A percentile compares a stretch with the other conserved stretches of the same genome.
These are phyloP conservation scores for Schizosaccharomyces cryophilus DNA, from an alignment of 805 yeast genomes.

Conservation along the genomic window DNA sequence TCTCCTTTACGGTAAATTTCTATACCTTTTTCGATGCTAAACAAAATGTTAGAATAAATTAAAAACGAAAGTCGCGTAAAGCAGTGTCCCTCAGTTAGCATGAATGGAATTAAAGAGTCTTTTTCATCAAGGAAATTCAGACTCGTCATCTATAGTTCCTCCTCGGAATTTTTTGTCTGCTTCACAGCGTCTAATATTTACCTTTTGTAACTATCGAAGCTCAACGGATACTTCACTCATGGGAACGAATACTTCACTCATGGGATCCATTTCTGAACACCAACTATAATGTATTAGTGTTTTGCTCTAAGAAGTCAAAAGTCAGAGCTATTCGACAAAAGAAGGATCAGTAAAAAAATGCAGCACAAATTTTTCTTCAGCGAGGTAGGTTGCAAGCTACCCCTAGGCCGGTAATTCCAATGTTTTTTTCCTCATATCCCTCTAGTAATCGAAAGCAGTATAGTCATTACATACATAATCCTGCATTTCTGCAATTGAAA, in stretches of 20 bases:
- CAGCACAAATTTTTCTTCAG: constrained; percentile 1
- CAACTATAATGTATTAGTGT: too few species aligned
- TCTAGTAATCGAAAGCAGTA: not conserved
- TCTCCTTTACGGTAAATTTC: not conserved
- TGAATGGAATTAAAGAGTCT: not conserved
- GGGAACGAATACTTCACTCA: too few species aligned
- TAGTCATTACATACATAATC: not conserved
- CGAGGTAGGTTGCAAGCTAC: not conserved
- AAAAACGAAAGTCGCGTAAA: not conserved
- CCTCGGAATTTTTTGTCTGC: not conserved
- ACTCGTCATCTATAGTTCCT: constrained; percentile 1
- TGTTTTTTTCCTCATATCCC: not conserved
- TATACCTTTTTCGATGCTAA: not conserved
- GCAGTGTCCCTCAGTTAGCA: not conserved
- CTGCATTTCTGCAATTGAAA: not conserved
- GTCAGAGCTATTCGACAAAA: too few species aligned
- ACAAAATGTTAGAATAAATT: not conserved
- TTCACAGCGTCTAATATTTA: not conserved
- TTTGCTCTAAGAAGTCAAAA: too few species aligned
- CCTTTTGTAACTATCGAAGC: too few species aligned
- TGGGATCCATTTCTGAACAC: too few species aligned
- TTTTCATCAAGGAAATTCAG: not conserved
- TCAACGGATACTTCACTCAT: too few species aligned
- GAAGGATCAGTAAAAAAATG: not conserved
- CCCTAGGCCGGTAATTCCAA: constrained; percentile 1